These are phyloP conservation scores for Cornus florida DNA, from an alignment of 148 eudicot species.

Conservation along the genomic window DNA sequence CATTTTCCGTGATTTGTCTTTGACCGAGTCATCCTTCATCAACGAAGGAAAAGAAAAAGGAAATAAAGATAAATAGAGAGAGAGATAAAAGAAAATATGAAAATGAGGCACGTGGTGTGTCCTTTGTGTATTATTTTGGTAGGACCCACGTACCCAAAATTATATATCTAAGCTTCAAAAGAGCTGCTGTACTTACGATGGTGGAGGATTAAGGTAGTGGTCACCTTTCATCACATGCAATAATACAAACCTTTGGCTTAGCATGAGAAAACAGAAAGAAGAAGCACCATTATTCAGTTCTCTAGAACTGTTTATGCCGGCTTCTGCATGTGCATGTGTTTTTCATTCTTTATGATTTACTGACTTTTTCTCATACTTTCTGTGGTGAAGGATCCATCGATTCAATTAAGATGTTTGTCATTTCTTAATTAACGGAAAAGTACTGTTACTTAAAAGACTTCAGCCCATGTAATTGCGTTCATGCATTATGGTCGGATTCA, in stretches of 20 bases:
- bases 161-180: background rate
- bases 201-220: background rate
- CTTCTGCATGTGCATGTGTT: background rate
- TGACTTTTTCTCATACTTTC: too few relatives aligned
- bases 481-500: too few relatives aligned
- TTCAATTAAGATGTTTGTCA: background rate
- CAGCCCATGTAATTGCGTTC: too few relatives aligned
- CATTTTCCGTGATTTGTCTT: too few relatives aligned
- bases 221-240: conserved; percentile 11
- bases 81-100: background rate
- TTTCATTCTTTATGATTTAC: background rate
- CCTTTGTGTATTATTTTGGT: background rate
- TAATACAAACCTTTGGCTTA: background rate
- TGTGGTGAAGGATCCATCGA: too few relatives aligned
- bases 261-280: background rate
- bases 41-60: background rate
- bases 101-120: background rate
- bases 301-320: background rate
- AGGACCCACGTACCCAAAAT: background rate
- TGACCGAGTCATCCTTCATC: too few relatives aligned
- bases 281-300: background rate
- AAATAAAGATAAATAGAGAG: background rate
- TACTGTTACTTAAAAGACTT: too few relatives aligned
- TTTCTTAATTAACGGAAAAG: too few relatives aligned
- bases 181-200: background rate